A percentile compares a stretch with the other conserved stretches of the same genome.
Evolutionary conservation across 2,329 filamentous ascomycete genomes (phyloP).

Genomic region (Fusarium hostae): DNA sequence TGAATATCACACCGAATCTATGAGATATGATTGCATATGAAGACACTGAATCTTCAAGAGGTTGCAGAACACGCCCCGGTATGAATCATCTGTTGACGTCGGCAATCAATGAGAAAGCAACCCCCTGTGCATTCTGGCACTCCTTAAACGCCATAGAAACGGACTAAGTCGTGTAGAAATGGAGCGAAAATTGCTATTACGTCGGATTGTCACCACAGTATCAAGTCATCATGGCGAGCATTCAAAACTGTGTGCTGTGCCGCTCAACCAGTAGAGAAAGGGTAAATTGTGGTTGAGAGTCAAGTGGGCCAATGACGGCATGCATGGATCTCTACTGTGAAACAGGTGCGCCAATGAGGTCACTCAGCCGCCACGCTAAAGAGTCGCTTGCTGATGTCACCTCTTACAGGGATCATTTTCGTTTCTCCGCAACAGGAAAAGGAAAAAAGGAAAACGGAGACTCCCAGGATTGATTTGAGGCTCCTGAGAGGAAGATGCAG

Average conservation of each 20-base stretch:
- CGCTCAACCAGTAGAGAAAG: conserved; percentile 22
- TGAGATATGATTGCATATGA: conserved; percentile 1
- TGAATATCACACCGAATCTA: neutral
- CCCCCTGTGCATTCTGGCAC: neutral
- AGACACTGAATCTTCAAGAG: conserved; percentile 6
- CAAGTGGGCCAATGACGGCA: conserved; percentile 43
- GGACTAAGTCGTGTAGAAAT: conserved; percentile 29
- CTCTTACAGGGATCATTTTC: neutral
- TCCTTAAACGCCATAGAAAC: conserved; percentile 25
- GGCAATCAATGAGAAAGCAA: neutral
- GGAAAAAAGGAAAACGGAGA: conserved; percentile 11
- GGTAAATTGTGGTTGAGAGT: conserved; percentile 7
- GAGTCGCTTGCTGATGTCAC: conserved; percentile 41
- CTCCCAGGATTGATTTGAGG: neutral
- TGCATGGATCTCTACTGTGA: conserved; percentile 4
- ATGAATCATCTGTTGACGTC: conserved; percentile 33
- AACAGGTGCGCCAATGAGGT: conserved; percentile 40
- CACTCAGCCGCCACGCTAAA: conserved; percentile 33
- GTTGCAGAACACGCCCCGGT: neutral
- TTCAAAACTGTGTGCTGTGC: conserved; percentile 13
- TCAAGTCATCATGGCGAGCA: conserved; percentile 9
- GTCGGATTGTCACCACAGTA: conserved; percentile 22
- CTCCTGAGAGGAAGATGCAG: neutral
- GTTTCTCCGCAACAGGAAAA: neutral
- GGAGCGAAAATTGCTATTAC: conserved; percentile 28